A percentile compares a stretch with the other conserved stretches of the same genome.
Conservation (phyloP, 2,329 filamentous ascomycete genomes). For the Calcarisporium arbuscula region DNA sequence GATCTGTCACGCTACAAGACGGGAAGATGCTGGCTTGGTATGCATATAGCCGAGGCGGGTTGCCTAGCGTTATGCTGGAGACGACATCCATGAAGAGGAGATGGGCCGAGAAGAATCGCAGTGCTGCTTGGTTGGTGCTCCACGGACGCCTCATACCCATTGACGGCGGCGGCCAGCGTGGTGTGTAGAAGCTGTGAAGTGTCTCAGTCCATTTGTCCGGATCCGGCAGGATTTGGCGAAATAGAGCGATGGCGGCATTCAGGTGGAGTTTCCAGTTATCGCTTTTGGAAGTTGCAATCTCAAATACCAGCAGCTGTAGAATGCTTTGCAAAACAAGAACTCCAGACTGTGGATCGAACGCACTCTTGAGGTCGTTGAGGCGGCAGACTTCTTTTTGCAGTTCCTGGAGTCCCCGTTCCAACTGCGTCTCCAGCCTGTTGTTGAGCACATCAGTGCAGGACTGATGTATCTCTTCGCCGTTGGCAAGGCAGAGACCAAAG, state of each 20-base stretch:
- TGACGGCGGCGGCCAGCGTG: conserved; percentile 27
- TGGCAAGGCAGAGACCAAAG: conserved; percentile 39
- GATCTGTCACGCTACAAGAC: conserved; percentile 15
- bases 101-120: conserved; percentile 40
- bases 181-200: conserved; percentile 23
- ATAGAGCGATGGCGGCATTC: conserved; percentile 42
- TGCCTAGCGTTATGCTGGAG: conserved; percentile 38
- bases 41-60: conserved; percentile 32
- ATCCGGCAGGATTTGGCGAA: conserved; percentile 36
- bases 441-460: conserved; percentile 29
- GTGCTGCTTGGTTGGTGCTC: conserved; percentile 39
- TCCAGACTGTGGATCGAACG: conserved; percentile 19
- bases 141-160: conserved; percentile 29
- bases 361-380: conserved; percentile 25
- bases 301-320: conserved; percentile 48
- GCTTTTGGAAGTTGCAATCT: conserved; percentile 38
- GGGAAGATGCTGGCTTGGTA: conserved; percentile 36
- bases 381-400: conserved; percentile 35
- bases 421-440: conserved; percentile 35
- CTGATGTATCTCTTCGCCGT: conserved; percentile 23
- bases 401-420: conserved; percentile 37
- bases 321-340: conserved; percentile 42
- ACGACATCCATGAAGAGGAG: conserved; percentile 45
- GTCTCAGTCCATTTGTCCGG: conserved; percentile 30
- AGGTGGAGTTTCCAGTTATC: conserved; percentile 45